Evolutionary conservation across 2,329 filamentous ascomycete species (phyloP).

Genomic region (Fusarium coffeatum): DNA sequence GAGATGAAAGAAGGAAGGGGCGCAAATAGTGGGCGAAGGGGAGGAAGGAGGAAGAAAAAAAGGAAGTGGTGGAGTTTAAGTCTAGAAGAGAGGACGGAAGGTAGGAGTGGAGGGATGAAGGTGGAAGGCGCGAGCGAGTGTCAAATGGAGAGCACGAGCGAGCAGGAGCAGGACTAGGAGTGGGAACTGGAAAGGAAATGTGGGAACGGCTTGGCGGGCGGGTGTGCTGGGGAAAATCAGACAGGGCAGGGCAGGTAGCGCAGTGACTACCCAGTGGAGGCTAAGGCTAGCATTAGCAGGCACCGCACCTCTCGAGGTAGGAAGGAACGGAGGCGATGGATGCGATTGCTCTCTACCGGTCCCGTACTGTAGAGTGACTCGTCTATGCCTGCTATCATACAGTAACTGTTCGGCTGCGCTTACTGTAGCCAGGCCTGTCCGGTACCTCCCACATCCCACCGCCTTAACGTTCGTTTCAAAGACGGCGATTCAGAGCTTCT

Average conservation of each 20-base stretch:
- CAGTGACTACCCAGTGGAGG: background rate
- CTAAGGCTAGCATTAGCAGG: slow-evolving; percentile 1
- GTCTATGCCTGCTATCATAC: slow-evolving; percentile 12
- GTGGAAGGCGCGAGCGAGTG: slow-evolving; percentile 27
- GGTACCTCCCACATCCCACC: slow-evolving; percentile 20
- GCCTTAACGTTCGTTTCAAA: slow-evolving; percentile 16
- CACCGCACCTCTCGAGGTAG: slow-evolving; percentile 2
- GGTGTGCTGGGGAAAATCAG: slow-evolving; percentile 40
- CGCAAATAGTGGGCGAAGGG: slow-evolving; percentile 47
- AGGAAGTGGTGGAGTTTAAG: slow-evolving; percentile 50
- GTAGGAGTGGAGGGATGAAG: slow-evolving; percentile 30
- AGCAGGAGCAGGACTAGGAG: slow-evolving; percentile 19
- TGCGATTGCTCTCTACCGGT: slow-evolving; percentile 5
- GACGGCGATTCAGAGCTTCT: slow-evolving; percentile 14
- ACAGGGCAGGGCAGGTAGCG: slow-evolving; percentile 1
- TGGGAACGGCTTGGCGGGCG: slow-evolving; percentile 40
- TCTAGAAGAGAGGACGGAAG: slow-evolving; percentile 50
- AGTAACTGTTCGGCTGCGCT: background rate
- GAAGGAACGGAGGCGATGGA: slow-evolving; percentile 41
- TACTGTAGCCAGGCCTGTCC: slow-evolving; percentile 4
- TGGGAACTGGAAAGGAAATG: slow-evolving; percentile 14
- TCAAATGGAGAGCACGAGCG: slow-evolving; percentile 28
- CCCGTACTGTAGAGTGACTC: slow-evolving; percentile 18
- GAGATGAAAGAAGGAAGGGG: slow-evolving; percentile 49
- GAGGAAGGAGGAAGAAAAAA: slow-evolving; percentile 47